These are phyloP conservation scores for Salix brachista DNA, from an alignment of 345 rosid species.

Conservation along the genomic window DNA sequence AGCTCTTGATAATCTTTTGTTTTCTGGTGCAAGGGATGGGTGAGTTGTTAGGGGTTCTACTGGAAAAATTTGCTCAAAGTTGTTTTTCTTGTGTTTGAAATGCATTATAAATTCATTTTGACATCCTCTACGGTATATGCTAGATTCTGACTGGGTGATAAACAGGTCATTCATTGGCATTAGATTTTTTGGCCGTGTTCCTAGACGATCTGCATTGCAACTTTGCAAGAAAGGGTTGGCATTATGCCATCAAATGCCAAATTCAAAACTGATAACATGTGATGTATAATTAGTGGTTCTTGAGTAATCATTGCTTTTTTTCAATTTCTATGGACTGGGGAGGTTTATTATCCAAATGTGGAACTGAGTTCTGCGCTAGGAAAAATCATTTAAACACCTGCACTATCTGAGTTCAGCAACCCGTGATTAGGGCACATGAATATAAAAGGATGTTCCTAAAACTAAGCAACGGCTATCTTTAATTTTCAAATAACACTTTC, in stretches of 20 bases:
- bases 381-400: background rate
- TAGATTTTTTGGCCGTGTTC: background rate
- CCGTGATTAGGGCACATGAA: too few species aligned
- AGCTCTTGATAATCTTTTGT: background rate
- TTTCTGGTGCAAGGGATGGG: background rate
- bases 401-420: too few species aligned
- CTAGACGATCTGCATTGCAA: background rate
- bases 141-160: background rate
- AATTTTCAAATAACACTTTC: too few species aligned
- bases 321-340: background rate
- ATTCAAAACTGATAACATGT: background rate
- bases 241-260: slow-evolving; percentile 1
- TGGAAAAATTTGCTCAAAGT: background rate
- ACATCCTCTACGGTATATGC: background rate
- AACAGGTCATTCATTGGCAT: background rate
- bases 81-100: background rate
- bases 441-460: too few species aligned
- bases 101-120: background rate
- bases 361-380: background rate
- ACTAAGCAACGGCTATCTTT: too few species aligned
- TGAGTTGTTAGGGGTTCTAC: background rate
- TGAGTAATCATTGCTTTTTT: background rate
- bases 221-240: background rate
- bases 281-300: background rate
- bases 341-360: background rate